phyloP scores from a whole-genome alignment of 2,329 filamentous ascomycete genomes.

The Arthrocladium fulminans region DNA sequence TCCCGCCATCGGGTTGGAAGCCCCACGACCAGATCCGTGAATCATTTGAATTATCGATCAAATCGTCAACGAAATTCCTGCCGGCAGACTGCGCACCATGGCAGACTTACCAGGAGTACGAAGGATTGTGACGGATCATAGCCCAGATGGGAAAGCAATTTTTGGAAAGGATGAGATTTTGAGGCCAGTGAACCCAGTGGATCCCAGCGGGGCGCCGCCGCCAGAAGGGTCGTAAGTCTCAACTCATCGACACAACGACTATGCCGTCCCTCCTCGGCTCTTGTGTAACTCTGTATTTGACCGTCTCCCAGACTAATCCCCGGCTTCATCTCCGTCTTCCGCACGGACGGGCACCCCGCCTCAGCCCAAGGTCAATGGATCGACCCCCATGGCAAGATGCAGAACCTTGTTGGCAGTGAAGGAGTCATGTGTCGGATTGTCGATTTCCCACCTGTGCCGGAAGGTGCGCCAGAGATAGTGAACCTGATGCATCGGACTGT shows the following conservation, averaged over 20 bases:
- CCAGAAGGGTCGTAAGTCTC: conserved; percentile 10
- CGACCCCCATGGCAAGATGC: conserved; percentile 24
- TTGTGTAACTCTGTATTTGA: not conserved
- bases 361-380: conserved; percentile 19
- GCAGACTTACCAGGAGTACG: not conserved
- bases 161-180: conserved; percentile 24
- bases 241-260: not conserved
- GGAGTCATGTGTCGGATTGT: conserved; percentile 23
- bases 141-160: conserved; percentile 23
- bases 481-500: conserved; percentile 21
- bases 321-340: conserved; percentile 24
- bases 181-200: conserved; percentile 23
- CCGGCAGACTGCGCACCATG: not conserved
- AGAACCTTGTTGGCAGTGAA: conserved; percentile 18
- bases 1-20: too few species aligned
- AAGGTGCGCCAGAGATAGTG: conserved; percentile 12
- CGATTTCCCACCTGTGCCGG: conserved; percentile 22
- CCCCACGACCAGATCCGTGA: too few species aligned
- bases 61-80: not conserved
- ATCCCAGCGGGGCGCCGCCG: conserved; percentile 18
- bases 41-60: too few species aligned
- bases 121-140: conserved; percentile 19
- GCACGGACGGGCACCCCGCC: conserved; percentile 22
- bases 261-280: not conserved
- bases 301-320: conserved; percentile 13